These are phyloP conservation scores for Cyclotella sp. DNA, from an alignment of 108 stramenopile species.

Conservation along the genomic window DNA sequence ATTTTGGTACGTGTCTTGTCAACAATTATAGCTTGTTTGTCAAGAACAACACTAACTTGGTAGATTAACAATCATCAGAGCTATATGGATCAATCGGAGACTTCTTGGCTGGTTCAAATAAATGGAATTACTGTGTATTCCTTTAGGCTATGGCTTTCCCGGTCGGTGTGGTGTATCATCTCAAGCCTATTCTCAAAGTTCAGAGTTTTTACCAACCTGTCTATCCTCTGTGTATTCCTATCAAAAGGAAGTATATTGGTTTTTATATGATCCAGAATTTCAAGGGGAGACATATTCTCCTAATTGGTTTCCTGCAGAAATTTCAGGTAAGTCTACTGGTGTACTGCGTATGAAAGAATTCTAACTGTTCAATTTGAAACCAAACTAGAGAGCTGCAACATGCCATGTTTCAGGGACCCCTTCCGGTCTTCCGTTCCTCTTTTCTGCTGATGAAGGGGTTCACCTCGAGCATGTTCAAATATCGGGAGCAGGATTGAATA, in stretches of 20 bases:
- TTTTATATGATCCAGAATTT: constrained; percentile 3
- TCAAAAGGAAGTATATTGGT: constrained; percentile 21
- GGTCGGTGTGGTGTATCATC: constrained; percentile 4
- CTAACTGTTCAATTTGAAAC: no score
- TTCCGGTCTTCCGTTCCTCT: constrained; percentile 7
- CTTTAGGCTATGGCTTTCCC: constrained; percentile 12
- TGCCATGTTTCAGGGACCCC: no score
- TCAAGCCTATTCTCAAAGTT: not conserved
- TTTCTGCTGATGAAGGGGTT: constrained; percentile 12
- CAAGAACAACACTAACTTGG: not conserved
- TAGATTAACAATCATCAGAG: not conserved
- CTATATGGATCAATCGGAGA: constrained; percentile 19
- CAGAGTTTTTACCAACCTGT: constrained; percentile 2
- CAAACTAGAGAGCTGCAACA: no score
- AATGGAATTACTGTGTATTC: constrained; percentile 20
- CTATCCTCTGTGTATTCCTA: not conserved
- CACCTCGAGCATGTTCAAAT: constrained; percentile 21
- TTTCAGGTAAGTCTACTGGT: no score
- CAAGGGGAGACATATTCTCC: not conserved
- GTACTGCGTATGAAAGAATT: no score
- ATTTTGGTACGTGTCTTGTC: constrained; percentile 19
- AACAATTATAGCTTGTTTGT: not conserved
- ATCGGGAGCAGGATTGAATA: not conserved
- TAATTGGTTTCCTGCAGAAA: constrained; percentile 16
- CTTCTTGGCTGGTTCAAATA: constrained; percentile 5